These are phyloP conservation scores for Rusavskia elegans DNA, from an alignment of 495 filamentous ascomycete genomes.

Conservation along the genomic window DNA sequence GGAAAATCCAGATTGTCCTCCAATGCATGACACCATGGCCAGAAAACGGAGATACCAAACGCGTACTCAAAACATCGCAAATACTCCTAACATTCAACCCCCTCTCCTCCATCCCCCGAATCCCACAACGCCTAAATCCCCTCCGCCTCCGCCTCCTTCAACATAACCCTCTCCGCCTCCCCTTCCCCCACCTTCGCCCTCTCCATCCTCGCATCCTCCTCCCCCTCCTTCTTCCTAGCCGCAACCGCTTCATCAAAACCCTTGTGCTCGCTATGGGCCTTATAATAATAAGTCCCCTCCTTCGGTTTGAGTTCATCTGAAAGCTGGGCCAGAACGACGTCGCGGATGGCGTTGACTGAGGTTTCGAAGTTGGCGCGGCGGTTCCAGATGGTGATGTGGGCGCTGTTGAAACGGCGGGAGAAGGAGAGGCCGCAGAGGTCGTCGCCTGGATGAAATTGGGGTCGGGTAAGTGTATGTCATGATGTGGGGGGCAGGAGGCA, in stretches of 20 bases:
- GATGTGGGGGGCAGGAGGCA: not conserved
- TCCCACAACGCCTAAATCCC: not conserved
- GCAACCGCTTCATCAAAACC: slow-evolving; percentile 29
- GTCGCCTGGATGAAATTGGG: slow-evolving; percentile 31
- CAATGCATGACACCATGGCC: too few species aligned
- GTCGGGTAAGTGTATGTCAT: not conserved
- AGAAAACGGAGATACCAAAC: too few species aligned
- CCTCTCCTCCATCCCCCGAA: not conserved
- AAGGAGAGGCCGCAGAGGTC: slow-evolving; percentile 57
- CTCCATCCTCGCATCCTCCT: not conserved
- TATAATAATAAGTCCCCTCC: slow-evolving; percentile 53
- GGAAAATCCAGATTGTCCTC: too few species aligned
- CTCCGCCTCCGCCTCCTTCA: slow-evolving; percentile 2
- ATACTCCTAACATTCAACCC: not conserved
- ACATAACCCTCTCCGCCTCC: not conserved
- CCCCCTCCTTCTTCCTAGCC: not conserved
- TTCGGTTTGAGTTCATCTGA: slow-evolving; percentile 51
- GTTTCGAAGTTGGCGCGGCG: slow-evolving; percentile 56
- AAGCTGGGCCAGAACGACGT: slow-evolving; percentile 51
- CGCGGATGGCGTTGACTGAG: slow-evolving; percentile 54
- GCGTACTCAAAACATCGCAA: too few species aligned
- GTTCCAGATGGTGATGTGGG: slow-evolving; percentile 80
- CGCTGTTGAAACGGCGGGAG: slow-evolving; percentile 46
- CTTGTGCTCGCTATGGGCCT: slow-evolving; percentile 41
- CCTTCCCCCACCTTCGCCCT: not conserved